Evolutionary conservation across 768 basidiomycete genomes (phyloP).

Genomic region (Clathrus columnatus): DNA sequence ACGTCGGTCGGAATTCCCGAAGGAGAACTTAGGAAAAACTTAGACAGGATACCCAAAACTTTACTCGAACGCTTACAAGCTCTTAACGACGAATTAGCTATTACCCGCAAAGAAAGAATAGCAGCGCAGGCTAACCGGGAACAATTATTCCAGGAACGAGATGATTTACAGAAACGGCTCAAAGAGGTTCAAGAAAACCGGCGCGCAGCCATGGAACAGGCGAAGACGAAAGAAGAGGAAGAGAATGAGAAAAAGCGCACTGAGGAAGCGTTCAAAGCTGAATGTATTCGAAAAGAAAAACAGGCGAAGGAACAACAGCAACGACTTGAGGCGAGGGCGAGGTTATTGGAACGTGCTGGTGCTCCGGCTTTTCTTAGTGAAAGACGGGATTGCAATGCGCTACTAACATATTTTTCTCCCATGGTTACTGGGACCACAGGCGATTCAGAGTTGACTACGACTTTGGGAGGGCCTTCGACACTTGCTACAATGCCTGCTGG

Average conservation of each 20-base stretch:
- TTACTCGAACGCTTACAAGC: neutral
- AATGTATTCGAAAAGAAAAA: neutral
- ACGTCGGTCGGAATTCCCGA: too few species aligned
- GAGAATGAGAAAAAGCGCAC: neutral
- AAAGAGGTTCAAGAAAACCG: neutral
- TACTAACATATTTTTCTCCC: constrained; percentile 4
- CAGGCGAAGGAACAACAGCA: neutral
- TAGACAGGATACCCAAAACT: neutral
- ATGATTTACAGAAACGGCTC: neutral
- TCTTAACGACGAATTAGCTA: neutral
- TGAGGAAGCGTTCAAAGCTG: constrained; percentile 3
- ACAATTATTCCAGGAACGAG: neutral
- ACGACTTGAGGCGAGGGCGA: neutral
- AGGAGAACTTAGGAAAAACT: neutral
- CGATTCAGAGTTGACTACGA: too few species aligned
- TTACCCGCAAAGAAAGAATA: neutral
- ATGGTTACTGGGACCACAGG: neutral
- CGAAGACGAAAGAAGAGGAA: neutral
- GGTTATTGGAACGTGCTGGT: constrained; percentile 5
- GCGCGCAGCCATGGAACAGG: neutral
- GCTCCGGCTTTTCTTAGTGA: constrained; percentile 1
- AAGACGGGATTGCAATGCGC: constrained; percentile 3
- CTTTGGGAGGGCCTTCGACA: too few species aligned
- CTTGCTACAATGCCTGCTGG: too few species aligned
- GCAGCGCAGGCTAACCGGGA: neutral